phyloP scores from a whole-genome alignment of 352 stramenopile genomes.

The Phytophthora sojae region DNA sequence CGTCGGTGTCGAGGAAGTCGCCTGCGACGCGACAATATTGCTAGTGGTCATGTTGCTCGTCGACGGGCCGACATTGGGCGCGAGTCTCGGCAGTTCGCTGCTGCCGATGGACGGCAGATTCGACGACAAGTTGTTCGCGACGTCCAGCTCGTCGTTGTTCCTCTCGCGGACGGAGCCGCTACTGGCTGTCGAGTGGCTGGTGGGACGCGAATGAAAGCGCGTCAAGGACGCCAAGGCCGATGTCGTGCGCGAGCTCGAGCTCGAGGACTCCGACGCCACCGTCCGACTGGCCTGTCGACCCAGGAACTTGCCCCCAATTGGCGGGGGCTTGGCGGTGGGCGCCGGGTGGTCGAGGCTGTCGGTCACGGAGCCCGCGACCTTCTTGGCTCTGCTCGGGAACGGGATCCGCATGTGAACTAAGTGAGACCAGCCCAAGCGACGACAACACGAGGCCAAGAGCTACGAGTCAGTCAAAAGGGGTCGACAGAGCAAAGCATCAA shows the following conservation, averaged over 20 bases:
- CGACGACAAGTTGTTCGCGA: constrained; percentile 20
- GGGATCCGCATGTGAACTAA: constrained; percentile 54
- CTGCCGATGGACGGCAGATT: constrained; percentile 31
- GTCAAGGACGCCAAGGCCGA: constrained; percentile 55
- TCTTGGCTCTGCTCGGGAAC: constrained; percentile 45
- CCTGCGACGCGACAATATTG: constrained; percentile 39
- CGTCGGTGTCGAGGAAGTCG: constrained; percentile 12
- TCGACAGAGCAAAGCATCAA: not conserved
- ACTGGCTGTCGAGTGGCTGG: constrained; percentile 43
- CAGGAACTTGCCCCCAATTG: constrained; percentile 44
- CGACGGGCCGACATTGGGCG: constrained; percentile 17
- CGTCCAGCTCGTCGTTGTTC: constrained; percentile 24
- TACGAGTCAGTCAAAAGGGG: constrained; percentile 14
- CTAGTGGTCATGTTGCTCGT: constrained; percentile 27
- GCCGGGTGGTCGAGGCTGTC: constrained; percentile 42
- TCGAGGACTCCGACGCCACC: constrained; percentile 31
- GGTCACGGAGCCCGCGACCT: constrained; percentile 26
- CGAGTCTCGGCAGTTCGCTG: constrained; percentile 27
- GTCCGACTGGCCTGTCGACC: constrained; percentile 39
- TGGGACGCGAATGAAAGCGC: constrained; percentile 44
- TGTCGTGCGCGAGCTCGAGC: constrained; percentile 37
- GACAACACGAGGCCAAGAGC: constrained; percentile 15
- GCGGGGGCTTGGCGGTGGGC: constrained; percentile 19
- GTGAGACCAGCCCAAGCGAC: not conserved
- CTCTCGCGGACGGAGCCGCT: constrained; percentile 25